Evolutionary conservation across 169 alveolate species (phyloP), one percentile per base, ranked within the genome.

Genomic region (Plasmodium malariae): DNA sequence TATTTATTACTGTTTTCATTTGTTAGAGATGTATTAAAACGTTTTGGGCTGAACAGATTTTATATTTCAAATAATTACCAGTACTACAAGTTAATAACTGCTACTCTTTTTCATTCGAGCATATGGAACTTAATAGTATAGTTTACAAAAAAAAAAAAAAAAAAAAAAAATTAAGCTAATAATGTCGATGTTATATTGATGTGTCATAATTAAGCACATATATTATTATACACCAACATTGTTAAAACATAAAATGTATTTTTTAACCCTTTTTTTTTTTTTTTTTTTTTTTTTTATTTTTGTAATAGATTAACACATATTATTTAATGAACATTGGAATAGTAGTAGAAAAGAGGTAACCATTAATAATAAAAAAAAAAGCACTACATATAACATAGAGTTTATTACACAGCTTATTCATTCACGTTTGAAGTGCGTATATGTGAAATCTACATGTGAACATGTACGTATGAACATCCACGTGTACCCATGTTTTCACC

Each of bases 291-390:
- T n/a, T 12, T 3, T 62, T 21, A 12, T 6, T 54, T 26, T 24
- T 68, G 6, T 51, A 7, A 37, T 37, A 76, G 89, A 76, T 76
- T 62, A 76, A 76, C 30, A 68, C 69, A 14, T 76, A 76, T 45
- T 76, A 76, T 32, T 62, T 76, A 21, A 76, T 76, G 65, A 76
- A 76, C 45, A 60, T 76, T 7, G 89, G 89, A 21, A 76, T 63
- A 34, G 40, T 62, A 19, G 59, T 62, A 30, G 89, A 76, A 54
- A 76, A 62, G 36, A 62, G 36, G 89, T 76, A 76, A 68, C 26
- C 7, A 9, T 24, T 24, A 11, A 28, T 11, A 26, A 9, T 6
- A 40, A 17, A 74, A 43, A 62, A 14, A 59, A 26, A 59, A 59
- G 19, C 5, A 51, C 9, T 40, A 40, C 4, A 40, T 40, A 40